Percentiles rank a stretch among this genome's conserved stretches.
phyloP scores from a whole-genome alignment of 345 rosid genomes.

The Populus alba region DNA sequence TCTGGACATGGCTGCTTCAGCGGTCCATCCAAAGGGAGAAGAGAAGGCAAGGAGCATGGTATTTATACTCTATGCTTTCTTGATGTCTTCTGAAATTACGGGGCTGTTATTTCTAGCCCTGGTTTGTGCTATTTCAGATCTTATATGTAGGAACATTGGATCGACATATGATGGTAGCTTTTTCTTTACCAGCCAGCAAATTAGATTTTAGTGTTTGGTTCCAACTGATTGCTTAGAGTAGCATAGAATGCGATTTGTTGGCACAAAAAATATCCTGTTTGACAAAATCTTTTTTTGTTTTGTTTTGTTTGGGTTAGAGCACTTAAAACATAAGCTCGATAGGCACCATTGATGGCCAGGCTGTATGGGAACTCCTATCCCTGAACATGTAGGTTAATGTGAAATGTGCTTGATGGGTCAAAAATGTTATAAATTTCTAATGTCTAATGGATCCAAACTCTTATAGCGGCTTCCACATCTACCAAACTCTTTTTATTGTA shows the following conservation, averaged over 20 bases:
- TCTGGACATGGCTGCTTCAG: constrained; percentile 35
- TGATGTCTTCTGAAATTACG: not conserved
- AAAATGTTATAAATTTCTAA: too few relatives aligned
- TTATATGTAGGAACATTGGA: not conserved
- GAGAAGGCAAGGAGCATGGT: not conserved
- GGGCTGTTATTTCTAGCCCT: not conserved
- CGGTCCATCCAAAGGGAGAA: constrained; percentile 19
- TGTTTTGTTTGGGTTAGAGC: not conserved
- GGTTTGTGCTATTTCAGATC: not conserved
- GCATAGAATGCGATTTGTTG: too few relatives aligned
- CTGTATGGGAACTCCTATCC: not conserved
- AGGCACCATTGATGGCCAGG: not conserved
- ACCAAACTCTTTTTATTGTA: too few relatives aligned
- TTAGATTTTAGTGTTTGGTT: not conserved
- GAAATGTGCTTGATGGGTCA: not conserved
- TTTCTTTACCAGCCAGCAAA: not conserved
- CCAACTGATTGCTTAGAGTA: not conserved
- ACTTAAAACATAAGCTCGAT: not conserved
- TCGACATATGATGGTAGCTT: not conserved
- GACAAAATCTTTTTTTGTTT: too few relatives aligned
- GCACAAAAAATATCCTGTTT: too few relatives aligned
- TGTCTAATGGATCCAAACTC: not conserved
- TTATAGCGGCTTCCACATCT: not conserved
- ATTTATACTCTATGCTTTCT: not conserved
- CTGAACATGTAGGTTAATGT: not conserved